Evolutionary conservation across 805 yeast species (phyloP), one percentile per base, ranked within the genome.

Genomic region (Saturnispora besseyi): DNA sequence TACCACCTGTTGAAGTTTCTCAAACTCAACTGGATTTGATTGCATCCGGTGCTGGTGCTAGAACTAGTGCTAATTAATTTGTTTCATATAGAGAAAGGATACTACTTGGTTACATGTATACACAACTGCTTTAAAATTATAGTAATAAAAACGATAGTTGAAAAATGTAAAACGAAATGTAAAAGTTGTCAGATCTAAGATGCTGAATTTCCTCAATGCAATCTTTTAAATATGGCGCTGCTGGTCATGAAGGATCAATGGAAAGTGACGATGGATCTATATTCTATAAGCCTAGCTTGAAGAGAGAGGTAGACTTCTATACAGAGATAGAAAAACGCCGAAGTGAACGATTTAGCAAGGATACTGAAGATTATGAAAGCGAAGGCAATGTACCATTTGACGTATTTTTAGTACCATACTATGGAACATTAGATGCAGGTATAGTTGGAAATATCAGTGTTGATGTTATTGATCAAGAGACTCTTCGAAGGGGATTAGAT

Each of bases 191-290:
- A 30, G 32, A 15, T 32, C 15, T 32, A 18, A 18, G 2, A 18
- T 18, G 18, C 18, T 2, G 12, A 3, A 5, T 36, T 18, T 18
- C 9, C 7, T 18, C 60, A 9, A 52, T 61, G 33, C 51, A 65
- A 66, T 63, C 72, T 62, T 49, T 70, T 60, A 55, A 69, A 59
- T 87, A 85, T 60, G 84, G 81, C 65, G 98, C 93, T 3, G 98
- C 97, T 0, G 99, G 99, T 5, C 99, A 91, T 60, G 86, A 74
- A 5, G 98, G 96, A 0, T 77, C 84, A 3, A 57, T 87, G 48
- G 76, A 78, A 10, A 80, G 80, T 54, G 74, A 64, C 6, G 77
- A 76, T 38, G 95, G 89, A 0, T 66, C 78, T 7, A 67, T 91
- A 13, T 84, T 90, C 56, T 77, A 87, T 50, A 91, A 93, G 64